Evolutionary conservation across 148 eudicot species (phyloP).

Genomic region (Rhododendron griersonianum): DNA sequence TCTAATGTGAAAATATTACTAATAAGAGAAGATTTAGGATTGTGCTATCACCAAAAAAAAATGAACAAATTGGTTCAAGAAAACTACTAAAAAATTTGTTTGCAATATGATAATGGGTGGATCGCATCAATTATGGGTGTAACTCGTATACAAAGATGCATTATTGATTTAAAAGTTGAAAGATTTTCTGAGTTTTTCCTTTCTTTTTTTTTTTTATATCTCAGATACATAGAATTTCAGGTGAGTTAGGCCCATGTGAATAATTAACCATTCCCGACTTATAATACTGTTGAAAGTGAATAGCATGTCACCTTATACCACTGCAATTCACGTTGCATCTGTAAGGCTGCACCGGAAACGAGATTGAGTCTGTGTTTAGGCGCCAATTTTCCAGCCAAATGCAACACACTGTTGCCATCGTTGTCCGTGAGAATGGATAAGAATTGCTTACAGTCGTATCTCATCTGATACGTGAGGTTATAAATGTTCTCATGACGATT

Average conservation of each 20-base stretch:
- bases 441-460: constrained; percentile 1
- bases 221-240: neutral
- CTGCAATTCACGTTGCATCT: constrained; percentile 28
- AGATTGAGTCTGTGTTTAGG: constrained; percentile 15
- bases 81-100: neutral
- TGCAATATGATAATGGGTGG: neutral
- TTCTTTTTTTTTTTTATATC: neutral
- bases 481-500: constrained; percentile 9
- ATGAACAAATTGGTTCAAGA: neutral
- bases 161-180: neutral
- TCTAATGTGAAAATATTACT: neutral
- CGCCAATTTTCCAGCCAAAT: constrained; percentile 14
- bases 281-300: neutral
- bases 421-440: neutral
- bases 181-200: neutral
- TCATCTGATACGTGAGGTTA: constrained; percentile 6
- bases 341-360: constrained; percentile 19
- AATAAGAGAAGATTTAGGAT: neutral
- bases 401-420: neutral
- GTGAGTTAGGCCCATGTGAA: neutral
- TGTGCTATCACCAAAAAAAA: neutral
- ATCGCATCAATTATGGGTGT: neutral
- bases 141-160: neutral
- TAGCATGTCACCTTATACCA: constrained; percentile 17
- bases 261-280: neutral